Conservation (phyloP, 306 rosid genomes). For the Lathyrus sativus region DNA sequence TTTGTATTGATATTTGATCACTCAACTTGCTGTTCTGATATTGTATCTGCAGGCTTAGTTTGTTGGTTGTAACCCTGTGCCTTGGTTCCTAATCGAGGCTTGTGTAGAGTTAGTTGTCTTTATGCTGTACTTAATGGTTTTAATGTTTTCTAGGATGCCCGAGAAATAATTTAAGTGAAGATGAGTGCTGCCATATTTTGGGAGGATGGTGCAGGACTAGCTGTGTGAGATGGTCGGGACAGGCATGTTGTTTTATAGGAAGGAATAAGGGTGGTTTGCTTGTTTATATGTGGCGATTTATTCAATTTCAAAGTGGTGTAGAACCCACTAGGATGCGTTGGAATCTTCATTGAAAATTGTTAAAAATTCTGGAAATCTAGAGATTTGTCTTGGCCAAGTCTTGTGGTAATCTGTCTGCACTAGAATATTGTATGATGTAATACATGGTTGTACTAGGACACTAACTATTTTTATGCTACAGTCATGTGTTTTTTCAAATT, state of each 20-base stretch:
- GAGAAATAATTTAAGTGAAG: neutral
- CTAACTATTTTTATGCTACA: neutral
- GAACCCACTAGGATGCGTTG: neutral
- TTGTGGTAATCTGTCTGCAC: neutral
- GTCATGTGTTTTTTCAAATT: neutral
- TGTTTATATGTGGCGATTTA: neutral
- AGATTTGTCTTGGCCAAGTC: neutral
- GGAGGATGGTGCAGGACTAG: neutral
- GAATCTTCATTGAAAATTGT: neutral
- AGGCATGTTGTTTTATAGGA: neutral
- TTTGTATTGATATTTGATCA: neutral
- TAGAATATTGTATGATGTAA: neutral
- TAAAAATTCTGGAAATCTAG: neutral
- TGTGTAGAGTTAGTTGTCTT: neutral
- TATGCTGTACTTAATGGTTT: neutral
- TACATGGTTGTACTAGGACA: neutral
- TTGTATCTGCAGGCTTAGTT: neutral
- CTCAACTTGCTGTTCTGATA: neutral
- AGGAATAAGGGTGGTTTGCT: neutral
- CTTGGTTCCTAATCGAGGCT: neutral
- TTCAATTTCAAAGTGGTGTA: slow-evolving; percentile 1
- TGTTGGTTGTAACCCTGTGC: neutral
- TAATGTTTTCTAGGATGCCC: neutral
- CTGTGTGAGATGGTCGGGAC: neutral
- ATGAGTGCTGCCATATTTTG: neutral